Evolutionary conservation across 192 early-diverging fungal genomes (phyloP).

Genomic region (Spinellus fusiger): DNA sequence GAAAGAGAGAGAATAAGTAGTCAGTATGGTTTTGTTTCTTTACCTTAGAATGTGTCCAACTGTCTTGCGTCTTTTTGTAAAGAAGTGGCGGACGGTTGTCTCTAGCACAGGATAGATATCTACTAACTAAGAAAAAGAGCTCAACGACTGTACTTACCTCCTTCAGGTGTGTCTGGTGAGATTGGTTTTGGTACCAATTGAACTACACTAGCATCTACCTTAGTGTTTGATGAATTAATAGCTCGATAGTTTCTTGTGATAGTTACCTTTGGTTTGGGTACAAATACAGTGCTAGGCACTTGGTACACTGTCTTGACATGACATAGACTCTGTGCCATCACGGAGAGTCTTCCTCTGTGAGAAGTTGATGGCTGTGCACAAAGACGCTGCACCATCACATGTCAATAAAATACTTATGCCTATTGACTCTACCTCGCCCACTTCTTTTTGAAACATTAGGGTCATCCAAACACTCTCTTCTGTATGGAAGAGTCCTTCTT

Average conservation of each 20-base stretch:
- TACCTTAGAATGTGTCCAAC: constrained; percentile 53
- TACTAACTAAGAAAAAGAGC: constrained; percentile 4
- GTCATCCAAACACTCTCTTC: constrained; percentile 52
- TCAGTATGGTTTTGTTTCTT: not conserved
- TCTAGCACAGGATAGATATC: constrained; percentile 53
- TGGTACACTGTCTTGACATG: constrained; percentile 55
- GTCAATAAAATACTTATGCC: not conserved
- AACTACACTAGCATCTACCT: constrained; percentile 69
- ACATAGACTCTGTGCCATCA: constrained; percentile 67
- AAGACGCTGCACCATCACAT: constrained; percentile 39
- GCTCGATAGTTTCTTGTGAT: not conserved
- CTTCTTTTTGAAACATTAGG: constrained; percentile 83
- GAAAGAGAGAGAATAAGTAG: constrained; percentile 3
- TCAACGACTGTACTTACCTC: constrained; percentile 21
- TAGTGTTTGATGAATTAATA: not conserved
- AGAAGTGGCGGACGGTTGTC: constrained; percentile 53
- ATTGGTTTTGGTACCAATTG: constrained; percentile 48
- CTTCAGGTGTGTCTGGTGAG: not conserved
- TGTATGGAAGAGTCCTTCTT: constrained; percentile 54
- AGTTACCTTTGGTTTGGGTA: constrained; percentile 61
- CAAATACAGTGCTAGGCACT: constrained; percentile 58
- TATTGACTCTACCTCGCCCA: constrained; percentile 42
- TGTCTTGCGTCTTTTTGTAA: constrained; percentile 67
- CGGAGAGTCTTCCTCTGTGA: constrained; percentile 59
- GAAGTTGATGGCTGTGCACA: constrained; percentile 43